A percentile compares a stretch with the other conserved stretches of the same genome.
Evolutionary conservation across 768 basidiomycete species (phyloP).

Genomic region (Rhizopogon sp.): DNA sequence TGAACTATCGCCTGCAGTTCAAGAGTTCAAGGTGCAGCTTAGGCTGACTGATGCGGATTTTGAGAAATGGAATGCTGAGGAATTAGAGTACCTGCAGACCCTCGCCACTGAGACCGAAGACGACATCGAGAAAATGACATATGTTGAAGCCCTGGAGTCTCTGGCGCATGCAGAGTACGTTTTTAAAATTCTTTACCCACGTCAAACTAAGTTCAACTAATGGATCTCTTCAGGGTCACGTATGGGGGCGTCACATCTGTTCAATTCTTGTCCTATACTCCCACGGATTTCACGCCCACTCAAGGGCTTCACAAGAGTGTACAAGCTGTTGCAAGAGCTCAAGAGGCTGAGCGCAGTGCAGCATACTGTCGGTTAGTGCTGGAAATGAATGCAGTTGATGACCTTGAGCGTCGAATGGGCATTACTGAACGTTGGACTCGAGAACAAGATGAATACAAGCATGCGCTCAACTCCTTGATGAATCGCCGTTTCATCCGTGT

Average conservation of each 20-base stretch:
- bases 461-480: constrained; percentile 1
- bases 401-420: constrained; percentile 18
- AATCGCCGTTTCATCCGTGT: constrained; percentile 20
- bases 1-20: background rate
- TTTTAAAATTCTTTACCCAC: too few relatives aligned
- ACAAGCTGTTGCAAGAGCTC: constrained; percentile 12
- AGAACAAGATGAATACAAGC: constrained; percentile 17
- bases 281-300: constrained; percentile 8
- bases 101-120: constrained; percentile 3
- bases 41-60: background rate
- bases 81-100: background rate
- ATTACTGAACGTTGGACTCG: constrained; percentile 24
- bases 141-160: background rate
- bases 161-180: background rate
- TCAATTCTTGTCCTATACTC: constrained; percentile 11
- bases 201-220: too few relatives aligned
- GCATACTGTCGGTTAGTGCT: constrained; percentile 14
- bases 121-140: constrained; percentile 15
- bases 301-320: constrained; percentile 5
- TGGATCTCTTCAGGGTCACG: constrained; percentile 3
- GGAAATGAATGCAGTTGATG: too few relatives aligned
- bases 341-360: constrained; percentile 17
- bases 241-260: constrained; percentile 7
- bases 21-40: background rate
- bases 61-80: background rate